Conservation (phyloP, 2,329 filamentous ascomycete genomes). For the Stemphylium vesicarium region DNA sequence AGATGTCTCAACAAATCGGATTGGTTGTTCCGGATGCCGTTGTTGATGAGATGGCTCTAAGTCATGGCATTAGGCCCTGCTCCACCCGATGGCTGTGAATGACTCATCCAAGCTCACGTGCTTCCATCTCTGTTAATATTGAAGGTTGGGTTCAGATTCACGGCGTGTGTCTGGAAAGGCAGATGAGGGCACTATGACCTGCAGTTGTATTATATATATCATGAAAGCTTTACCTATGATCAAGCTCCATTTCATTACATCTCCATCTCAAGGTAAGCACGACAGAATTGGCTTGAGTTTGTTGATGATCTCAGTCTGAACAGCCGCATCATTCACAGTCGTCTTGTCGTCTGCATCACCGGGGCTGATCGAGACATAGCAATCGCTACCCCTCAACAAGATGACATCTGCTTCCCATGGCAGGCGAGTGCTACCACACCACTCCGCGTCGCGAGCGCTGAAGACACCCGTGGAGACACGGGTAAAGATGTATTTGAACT, state of each 20-base stretch:
- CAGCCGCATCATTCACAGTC: slow-evolving; percentile 58
- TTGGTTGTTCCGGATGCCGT: too few relatives aligned
- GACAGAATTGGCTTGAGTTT: slow-evolving; percentile 38
- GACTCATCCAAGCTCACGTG: too few relatives aligned
- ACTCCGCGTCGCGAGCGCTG: slow-evolving; percentile 59
- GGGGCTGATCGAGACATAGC: slow-evolving; percentile 68
- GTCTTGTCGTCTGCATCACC: slow-evolving; percentile 66
- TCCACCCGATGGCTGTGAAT: too few relatives aligned
- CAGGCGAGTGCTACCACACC: slow-evolving; percentile 62
- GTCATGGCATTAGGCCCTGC: too few relatives aligned
- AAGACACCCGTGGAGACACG: slow-evolving; percentile 59
- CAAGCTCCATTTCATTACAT: neutral
- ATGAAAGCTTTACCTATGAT: too few relatives aligned
- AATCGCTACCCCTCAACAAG: slow-evolving; percentile 53
- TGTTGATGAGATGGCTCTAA: too few relatives aligned
- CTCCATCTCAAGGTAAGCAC: slow-evolving; percentile 15
- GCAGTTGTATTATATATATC: too few relatives aligned
- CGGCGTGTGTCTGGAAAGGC: too few relatives aligned
- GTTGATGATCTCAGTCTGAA: slow-evolving; percentile 32
- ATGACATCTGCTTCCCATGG: slow-evolving; percentile 66
- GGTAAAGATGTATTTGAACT: slow-evolving; percentile 70
- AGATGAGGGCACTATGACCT: too few relatives aligned
- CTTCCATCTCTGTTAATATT: too few relatives aligned
- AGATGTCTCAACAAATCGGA: too few relatives aligned
- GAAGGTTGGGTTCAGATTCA: too few relatives aligned